phyloP scores from a whole-genome alignment of 2,329 filamentous ascomycete genomes.

The Ophiostoma novo-ulmi region DNA sequence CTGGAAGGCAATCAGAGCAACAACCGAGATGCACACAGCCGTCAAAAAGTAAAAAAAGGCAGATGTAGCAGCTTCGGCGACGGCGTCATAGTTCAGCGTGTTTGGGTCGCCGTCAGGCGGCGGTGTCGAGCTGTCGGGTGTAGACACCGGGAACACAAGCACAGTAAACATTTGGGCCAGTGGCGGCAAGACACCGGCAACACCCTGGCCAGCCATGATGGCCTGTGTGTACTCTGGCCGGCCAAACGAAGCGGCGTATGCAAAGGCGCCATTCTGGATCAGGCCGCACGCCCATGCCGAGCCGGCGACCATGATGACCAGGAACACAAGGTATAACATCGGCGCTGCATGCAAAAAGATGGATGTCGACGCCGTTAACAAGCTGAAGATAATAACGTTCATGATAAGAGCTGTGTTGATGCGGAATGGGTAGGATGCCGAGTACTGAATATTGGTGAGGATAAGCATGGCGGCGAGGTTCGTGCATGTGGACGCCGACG shows the following conservation, averaged over 20 bases:
- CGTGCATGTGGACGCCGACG: constrained; percentile 77
- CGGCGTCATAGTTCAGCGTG: constrained; percentile 30
- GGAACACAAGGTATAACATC: constrained; percentile 68
- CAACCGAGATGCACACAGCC: constrained; percentile 68
- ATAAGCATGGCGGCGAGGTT: constrained; percentile 73
- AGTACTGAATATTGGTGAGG: constrained; percentile 72
- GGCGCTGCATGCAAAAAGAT: constrained; percentile 59
- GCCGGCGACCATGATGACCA: constrained; percentile 75
- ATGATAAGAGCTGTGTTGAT: constrained; percentile 73
- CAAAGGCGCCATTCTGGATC: constrained; percentile 90
- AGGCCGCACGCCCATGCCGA: constrained; percentile 76
- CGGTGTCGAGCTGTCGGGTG: not conserved
- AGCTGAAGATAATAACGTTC: constrained; percentile 68
- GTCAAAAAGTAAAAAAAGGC: constrained; percentile 91
- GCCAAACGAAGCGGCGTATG: constrained; percentile 81
- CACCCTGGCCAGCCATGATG: constrained; percentile 89
- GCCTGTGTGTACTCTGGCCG: constrained; percentile 87
- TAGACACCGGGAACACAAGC: constrained; percentile 54
- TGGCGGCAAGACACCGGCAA: constrained; percentile 85
- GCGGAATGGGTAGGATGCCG: constrained; percentile 81
- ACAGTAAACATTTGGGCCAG: constrained; percentile 83
- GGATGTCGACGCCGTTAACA: constrained; percentile 76
- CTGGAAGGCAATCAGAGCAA: constrained; percentile 67
- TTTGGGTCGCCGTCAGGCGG: constrained; percentile 13
- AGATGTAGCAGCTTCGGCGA: constrained; percentile 51